These are phyloP conservation scores for Ilex paraguariensis DNA, from an alignment of 305 asterid genomes.

Conservation along the genomic window DNA sequence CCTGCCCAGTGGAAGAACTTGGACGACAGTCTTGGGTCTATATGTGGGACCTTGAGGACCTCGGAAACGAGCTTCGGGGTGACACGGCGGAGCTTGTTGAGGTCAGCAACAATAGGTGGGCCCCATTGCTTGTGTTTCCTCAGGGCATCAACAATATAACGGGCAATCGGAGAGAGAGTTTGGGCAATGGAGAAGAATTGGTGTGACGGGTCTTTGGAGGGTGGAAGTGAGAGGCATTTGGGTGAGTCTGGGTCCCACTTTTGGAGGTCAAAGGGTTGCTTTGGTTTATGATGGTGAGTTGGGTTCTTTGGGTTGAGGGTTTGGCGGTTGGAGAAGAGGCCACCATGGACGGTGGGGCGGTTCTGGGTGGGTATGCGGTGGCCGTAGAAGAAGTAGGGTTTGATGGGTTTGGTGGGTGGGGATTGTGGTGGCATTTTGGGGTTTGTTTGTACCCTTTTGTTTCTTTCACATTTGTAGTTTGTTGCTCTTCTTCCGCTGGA, in stretches of 20 bases:
- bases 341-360: slow-evolving; percentile 91
- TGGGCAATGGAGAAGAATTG: slow-evolving; percentile 63
- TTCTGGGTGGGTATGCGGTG: slow-evolving; percentile 84
- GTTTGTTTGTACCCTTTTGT: background rate
- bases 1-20: slow-evolving; percentile 97
- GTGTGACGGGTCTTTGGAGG: slow-evolving; percentile 53
- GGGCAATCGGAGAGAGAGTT: slow-evolving; percentile 69
- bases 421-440: slow-evolving; percentile 52
- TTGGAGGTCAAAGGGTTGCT: slow-evolving; percentile 56
- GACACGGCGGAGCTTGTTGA: slow-evolving; percentile 75
- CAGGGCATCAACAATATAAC: slow-evolving; percentile 78
- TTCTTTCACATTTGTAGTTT: no score
- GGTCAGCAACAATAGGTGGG: slow-evolving; percentile 59
- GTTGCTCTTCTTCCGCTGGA: no score
- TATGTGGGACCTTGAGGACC: slow-evolving; percentile 66
- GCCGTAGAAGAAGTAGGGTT: slow-evolving; percentile 85
- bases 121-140: slow-evolving; percentile 72
- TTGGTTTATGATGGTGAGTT: slow-evolving; percentile 10
- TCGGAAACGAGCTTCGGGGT: slow-evolving; percentile 84
- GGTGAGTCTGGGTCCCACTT: slow-evolving; percentile 73
- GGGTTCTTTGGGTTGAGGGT: slow-evolving; percentile 32
- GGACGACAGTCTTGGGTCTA: slow-evolving; percentile 70
- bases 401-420: slow-evolving; percentile 27
- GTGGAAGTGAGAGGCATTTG: slow-evolving; percentile 11
- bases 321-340: slow-evolving; percentile 78